phyloP scores from a whole-genome alignment of 495 filamentous ascomycete species.

The Hypoxylon intermedium region DNA sequence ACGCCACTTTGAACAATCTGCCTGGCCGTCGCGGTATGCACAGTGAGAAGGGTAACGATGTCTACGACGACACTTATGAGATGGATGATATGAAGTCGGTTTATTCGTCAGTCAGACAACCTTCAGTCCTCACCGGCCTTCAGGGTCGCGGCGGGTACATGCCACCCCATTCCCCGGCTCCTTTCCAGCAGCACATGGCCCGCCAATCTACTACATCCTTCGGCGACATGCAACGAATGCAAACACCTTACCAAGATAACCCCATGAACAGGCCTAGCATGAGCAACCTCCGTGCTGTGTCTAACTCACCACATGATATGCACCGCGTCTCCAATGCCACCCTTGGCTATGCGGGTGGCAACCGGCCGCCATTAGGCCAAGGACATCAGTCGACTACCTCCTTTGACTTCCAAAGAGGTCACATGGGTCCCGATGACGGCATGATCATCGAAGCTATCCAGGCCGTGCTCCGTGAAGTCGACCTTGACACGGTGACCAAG shows the following conservation, averaged over 20 bases:
- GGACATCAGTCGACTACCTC: conserved; percentile 68
- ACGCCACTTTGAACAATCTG: conserved; percentile 87
- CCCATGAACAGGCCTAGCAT: conserved; percentile 46
- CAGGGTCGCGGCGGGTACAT: conserved; percentile 73
- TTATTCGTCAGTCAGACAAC: conserved; percentile 93
- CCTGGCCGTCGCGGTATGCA: conserved; percentile 83
- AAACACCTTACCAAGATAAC: conserved; percentile 59
- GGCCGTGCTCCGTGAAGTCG: conserved; percentile 82
- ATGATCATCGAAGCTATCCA: conserved; percentile 84
- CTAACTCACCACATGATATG: conserved; percentile 43
- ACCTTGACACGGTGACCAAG: conserved; percentile 95
- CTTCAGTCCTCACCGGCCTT: conserved; percentile 90
- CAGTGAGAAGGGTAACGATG: conserved; percentile 68
- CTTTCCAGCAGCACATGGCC: conserved; percentile 63
- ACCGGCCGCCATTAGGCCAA: conserved; percentile 51
- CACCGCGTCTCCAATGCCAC: conserved; percentile 47
- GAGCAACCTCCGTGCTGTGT: conserved; percentile 46
- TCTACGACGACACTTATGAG: conserved; percentile 79
- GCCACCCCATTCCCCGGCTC: conserved; percentile 79
- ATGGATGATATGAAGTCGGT: conserved; percentile 98
- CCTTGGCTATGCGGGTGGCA: conserved; percentile 49
- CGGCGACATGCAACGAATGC: conserved; percentile 51
- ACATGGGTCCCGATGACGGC: conserved; percentile 73
- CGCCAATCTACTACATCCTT: conserved; percentile 61
- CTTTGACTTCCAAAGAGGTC: conserved; percentile 76